Percentiles rank a stretch among this genome's conserved stretches.
phyloP scores from a whole-genome alignment of 352 stramenopile genomes.

The Peronospora farinosa region DNA sequence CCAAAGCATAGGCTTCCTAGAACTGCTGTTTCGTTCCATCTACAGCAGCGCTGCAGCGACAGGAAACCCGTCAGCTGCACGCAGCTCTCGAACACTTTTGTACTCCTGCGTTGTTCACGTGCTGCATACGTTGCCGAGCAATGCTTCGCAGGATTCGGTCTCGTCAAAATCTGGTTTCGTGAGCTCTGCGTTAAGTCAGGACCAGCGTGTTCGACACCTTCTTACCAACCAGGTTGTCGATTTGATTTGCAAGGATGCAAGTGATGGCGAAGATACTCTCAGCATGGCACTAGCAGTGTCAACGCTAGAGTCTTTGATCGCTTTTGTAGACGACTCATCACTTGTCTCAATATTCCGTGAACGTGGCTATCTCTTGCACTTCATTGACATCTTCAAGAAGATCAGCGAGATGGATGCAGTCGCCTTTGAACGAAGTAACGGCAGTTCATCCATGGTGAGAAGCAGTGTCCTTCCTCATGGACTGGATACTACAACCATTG shows the following conservation, averaged over 20 bases:
- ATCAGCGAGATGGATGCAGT: constrained; percentile 62
- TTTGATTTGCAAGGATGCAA: constrained; percentile 66
- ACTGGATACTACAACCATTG: constrained; percentile 61
- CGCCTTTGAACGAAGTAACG: constrained; percentile 40
- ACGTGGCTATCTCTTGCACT: constrained; percentile 72
- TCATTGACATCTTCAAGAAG: constrained; percentile 71
- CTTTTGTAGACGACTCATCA: constrained; percentile 40
- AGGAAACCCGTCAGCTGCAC: constrained; percentile 65
- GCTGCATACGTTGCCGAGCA: constrained; percentile 34
- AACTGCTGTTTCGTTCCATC: constrained; percentile 60
- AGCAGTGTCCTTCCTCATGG: constrained; percentile 39
- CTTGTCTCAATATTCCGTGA: constrained; percentile 60
- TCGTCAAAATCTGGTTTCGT: constrained; percentile 15
- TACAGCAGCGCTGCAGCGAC: constrained; percentile 50
- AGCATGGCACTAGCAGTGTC: constrained; percentile 78
- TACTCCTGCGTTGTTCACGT: constrained; percentile 77
- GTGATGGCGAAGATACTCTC: constrained; percentile 67
- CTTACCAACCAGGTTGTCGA: constrained; percentile 59
- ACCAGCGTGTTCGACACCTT: constrained; percentile 31
- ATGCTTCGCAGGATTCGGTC: constrained; percentile 13
- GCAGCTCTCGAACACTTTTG: constrained; percentile 68
- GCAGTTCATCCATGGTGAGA: constrained; percentile 30
- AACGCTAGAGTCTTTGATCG: constrained; percentile 58
- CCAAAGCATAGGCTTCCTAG: constrained; percentile 48
- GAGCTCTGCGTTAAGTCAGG: constrained; percentile 15